Evolutionary conservation across 805 yeast genomes (phyloP), one percentile per base, ranked within the genome.

Genomic region (Schizosaccharomyces pombe): DNA sequence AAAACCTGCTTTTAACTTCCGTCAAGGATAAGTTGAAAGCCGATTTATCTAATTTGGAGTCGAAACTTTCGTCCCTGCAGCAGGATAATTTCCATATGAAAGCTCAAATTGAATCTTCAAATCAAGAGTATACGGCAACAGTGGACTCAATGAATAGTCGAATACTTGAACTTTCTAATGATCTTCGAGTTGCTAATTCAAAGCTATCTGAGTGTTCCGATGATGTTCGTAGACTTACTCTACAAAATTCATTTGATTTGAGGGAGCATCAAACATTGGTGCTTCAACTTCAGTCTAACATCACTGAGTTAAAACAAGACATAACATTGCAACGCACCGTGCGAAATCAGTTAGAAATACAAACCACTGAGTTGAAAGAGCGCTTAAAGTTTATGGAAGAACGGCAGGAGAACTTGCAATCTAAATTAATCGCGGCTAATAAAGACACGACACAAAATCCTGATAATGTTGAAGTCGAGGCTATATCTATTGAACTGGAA

Each of bases 401-500:
- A 24, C 58, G 58, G 40, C 60, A 68, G 52, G 24, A 11, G 40
- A 26, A 28, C 28, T 47, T 47, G 8, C 52, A 47, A 30, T n/a
- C 30, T 9, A 47, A 11, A 19, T 5, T 47, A 6, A 6, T 26
- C 16, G 65, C 63, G 52, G 60, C 52, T 2, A 30, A 16, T n/a
- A n/a, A n/a, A n/a, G n/a, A n/a, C n/a, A 19, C 52, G 24, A n/a
- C 32, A 24, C 47, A 28, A 16, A 26, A 30, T 14, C 52, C 28
- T 11, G 14, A 29, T 12, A 31, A 26, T 4, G 14, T 19, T 28
- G 53, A 51, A 5, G n/a, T 30, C 6, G 6, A n/a, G 9, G 19
- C 28, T 30, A 9, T 32, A 19, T 19, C 9, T 3, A 31, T n/a
- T 16, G 75, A 74, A 49, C 63, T 75, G 24, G 72, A 72, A 33